Conservation (phyloP, 108 stramenopile genomes). For the Cyclostephanos tholiformis region DNA sequence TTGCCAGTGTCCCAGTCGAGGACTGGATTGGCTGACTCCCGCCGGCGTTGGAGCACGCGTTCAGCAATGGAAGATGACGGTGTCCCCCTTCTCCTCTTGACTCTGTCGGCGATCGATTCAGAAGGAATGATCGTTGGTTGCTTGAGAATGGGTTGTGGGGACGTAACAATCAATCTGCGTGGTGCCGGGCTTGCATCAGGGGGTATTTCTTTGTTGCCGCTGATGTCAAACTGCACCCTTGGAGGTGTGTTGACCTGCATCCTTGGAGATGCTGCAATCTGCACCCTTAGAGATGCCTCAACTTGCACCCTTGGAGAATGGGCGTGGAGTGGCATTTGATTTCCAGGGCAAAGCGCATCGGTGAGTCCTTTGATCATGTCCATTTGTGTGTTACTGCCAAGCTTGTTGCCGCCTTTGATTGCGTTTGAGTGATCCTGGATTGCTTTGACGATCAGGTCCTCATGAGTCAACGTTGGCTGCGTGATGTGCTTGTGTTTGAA, state of each 20-base stretch:
- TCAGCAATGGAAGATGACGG: no score
- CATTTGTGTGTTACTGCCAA: slow-evolving; percentile 62
- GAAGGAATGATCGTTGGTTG: no score
- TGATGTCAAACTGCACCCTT: background rate
- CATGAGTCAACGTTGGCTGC: slow-evolving; percentile 24
- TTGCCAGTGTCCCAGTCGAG: no score
- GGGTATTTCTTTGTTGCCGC: background rate
- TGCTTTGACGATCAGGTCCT: background rate
- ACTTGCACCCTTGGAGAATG: slow-evolving; percentile 58
- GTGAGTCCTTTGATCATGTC: slow-evolving; percentile 54
- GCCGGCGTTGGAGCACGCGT: no score
- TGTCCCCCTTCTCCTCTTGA: no score
- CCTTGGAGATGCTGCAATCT: background rate
- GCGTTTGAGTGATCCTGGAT: background rate
- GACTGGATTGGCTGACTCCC: no score
- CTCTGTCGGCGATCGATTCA: no score
- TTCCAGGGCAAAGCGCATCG: slow-evolving; percentile 42
- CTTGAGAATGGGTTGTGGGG: no score
- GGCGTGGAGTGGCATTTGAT: slow-evolving; percentile 51
- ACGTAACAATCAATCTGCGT: no score
- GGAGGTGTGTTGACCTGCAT: background rate
- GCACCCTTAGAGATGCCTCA: slow-evolving; percentile 17
- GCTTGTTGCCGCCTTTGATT: slow-evolving; percentile 17
- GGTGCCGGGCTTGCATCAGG: no score
- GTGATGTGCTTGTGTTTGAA: slow-evolving; percentile 35